A percentile compares a stretch with the other conserved stretches of the same genome.
phyloP scores from a whole-genome alignment of 75 land plant species.

The Selaginella moellendorffii region DNA sequence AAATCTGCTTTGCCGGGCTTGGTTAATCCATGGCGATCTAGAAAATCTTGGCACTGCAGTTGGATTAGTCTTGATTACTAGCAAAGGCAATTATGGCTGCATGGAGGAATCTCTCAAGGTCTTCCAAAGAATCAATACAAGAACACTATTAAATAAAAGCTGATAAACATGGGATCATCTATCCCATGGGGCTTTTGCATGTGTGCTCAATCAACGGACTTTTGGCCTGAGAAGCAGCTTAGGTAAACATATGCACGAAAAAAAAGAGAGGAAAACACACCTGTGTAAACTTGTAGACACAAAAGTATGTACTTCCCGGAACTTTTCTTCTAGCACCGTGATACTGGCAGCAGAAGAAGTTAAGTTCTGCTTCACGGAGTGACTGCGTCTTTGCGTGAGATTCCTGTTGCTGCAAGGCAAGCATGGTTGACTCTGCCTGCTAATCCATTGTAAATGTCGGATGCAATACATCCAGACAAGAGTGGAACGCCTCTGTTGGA shows the following conservation, averaged over 20 bases:
- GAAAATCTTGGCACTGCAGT: too few species aligned
- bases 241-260: too few species aligned
- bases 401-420: slow-evolving; percentile 58
- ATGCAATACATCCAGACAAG: neutral
- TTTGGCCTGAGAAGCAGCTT: slow-evolving; percentile 44
- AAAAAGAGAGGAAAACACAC: slow-evolving; percentile 67
- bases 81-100: slow-evolving; percentile 57
- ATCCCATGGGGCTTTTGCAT: slow-evolving; percentile 83
- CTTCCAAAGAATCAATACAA: too few species aligned
- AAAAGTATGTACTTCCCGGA: slow-evolving; percentile 72
- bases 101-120: slow-evolving; percentile 48
- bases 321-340: slow-evolving; percentile 40
- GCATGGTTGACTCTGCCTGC: slow-evolving; percentile 53
- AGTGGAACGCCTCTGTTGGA: slow-evolving; percentile 3
- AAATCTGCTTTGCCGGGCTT: too few species aligned
- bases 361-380: slow-evolving; percentile 42
- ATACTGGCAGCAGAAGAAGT: slow-evolving; percentile 37
- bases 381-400: slow-evolving; percentile 38
- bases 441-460: slow-evolving; percentile 34
- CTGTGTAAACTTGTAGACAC: slow-evolving; percentile 73
- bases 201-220: slow-evolving; percentile 81
- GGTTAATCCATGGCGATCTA: too few species aligned
- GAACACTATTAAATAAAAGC: too few species aligned
- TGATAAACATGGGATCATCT: too few species aligned
- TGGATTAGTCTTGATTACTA: too few species aligned